Base-by-base conservation (phyloP, 1,284 basidiomycete species). In the Ustanciosporium gigantosporum region DNA sequence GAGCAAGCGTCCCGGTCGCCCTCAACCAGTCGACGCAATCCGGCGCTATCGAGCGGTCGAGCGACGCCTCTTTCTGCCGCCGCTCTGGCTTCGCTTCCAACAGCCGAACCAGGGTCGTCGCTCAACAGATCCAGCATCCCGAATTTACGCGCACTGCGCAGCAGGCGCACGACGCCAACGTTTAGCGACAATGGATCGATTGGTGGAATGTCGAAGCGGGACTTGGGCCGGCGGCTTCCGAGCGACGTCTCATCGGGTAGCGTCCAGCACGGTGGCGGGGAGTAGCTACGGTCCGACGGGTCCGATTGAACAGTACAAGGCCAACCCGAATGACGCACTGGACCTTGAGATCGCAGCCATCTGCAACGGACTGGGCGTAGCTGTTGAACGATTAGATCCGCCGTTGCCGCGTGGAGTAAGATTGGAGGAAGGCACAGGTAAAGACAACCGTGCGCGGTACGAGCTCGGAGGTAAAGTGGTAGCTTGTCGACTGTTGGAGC, bases 391-490 rank as follows among this genome's bases (percentile, higher is more conserved):
- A 2, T 81, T 91, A 9, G 90, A 92, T 70, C 85, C 88, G 17
- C 87, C 86, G 7, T 74, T 91, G 58, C 83, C 82, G 20, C 37
- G 60, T 9, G 77, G 82, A 75, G 58, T 78, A 81, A 25, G 88
- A 85, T 36, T 66, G 4, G 71, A 77, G 21, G 58, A 71, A 21
- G 86, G 84, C 64, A 85, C 86, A 41, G 85, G 87, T 37, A 87
- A 90, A 74, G 88, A 91, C 78, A 82, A 90, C 60, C 84, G 85
- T 67, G 89, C 90, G 8, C 85, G 88, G 72, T 93, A 93, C 79
- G 83, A 86, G 37, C 87, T 93, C 24, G 67, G 64, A 7, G 66
- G 66, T 52, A 82, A 85, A 57, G 90, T 89, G 80, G 82, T 87
- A 25, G 83, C 55, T 9, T 90, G 88, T 76, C 85, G 88, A 66